Percentiles rank a stretch among this genome's conserved stretches.
These are phyloP conservation scores for Dinochytrium kinnereticum DNA, from an alignment of 371 early-diverging fungal genomes.

Conservation along the genomic window DNA sequence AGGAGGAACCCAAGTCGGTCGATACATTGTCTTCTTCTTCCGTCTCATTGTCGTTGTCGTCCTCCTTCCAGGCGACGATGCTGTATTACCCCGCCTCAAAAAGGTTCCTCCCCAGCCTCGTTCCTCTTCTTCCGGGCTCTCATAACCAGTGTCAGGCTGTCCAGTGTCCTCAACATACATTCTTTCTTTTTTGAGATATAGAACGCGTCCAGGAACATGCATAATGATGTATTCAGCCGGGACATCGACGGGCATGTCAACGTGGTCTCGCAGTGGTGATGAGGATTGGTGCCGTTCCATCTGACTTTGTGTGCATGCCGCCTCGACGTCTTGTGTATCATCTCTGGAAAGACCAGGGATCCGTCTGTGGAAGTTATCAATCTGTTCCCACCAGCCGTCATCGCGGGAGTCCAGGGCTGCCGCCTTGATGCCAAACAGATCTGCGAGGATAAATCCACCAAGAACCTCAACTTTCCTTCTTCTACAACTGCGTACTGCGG, in stretches of 20 bases:
- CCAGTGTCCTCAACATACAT: not conserved
- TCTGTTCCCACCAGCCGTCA: conserved; percentile 22
- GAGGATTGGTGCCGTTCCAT: not conserved
- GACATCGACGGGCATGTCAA: not conserved
- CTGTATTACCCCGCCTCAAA: not conserved
- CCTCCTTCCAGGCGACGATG: not conserved
- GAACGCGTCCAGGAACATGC: conserved; percentile 47
- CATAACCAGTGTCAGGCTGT: not conserved
- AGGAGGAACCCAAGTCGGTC: conserved; percentile 37
- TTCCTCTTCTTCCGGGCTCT: conserved; percentile 18
- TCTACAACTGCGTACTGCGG: conserved; percentile 30
- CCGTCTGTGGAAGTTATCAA: not conserved
- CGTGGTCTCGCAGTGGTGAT: not conserved
- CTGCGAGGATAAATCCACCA: conserved; percentile 32
- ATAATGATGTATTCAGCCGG: not conserved
- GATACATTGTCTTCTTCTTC: conserved; percentile 31
- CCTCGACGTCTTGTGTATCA: conserved; percentile 1
- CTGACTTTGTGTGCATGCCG: not conserved
- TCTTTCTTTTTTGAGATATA: conserved; percentile 36
- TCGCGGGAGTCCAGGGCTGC: not conserved
- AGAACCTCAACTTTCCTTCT: conserved; percentile 41
- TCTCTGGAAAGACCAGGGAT: not conserved
- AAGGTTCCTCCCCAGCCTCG: not conserved
- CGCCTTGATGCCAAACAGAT: conserved; percentile 18
- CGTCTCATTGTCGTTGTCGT: not conserved